Conservation (phyloP, 2,329 filamentous ascomycete genomes). For the Aureobasidium sp. region DNA sequence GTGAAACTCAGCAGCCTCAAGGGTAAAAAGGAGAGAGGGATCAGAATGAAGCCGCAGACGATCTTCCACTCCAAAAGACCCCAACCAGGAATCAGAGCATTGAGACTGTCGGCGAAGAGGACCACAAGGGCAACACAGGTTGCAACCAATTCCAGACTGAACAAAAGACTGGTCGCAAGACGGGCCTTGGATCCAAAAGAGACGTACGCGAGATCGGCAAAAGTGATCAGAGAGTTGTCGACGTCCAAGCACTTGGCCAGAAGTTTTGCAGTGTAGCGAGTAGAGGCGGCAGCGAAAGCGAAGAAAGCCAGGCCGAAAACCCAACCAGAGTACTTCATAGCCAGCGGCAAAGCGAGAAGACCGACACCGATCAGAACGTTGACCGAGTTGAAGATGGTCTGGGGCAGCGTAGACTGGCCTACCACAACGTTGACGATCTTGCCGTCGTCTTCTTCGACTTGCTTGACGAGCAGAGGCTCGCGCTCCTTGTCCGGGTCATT, state of each 20-base stretch:
- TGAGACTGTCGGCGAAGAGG: conserved; percentile 88
- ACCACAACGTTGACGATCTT: conserved; percentile 77
- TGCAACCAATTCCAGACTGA: conserved; percentile 78
- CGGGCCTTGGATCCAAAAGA: conserved; percentile 80
- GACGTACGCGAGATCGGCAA: conserved; percentile 86
- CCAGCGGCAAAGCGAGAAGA: conserved; percentile 79
- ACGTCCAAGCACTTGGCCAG: conserved; percentile 84
- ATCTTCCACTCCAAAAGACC: conserved; percentile 74
- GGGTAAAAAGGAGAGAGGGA: conserved; percentile 79
- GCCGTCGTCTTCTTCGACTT: conserved; percentile 77
- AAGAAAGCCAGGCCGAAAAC: conserved; percentile 72
- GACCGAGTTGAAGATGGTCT: conserved; percentile 94
- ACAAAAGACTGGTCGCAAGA: conserved; percentile 74
- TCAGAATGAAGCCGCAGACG: conserved; percentile 67
- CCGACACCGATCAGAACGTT: conserved; percentile 90
- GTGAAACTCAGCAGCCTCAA: conserved; percentile 80
- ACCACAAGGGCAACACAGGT: conserved; percentile 86
- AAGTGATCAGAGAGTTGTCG: conserved; percentile 80
- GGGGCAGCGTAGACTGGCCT: conserved; percentile 88
- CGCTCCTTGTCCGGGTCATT: conserved; percentile 39
- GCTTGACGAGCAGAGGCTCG: conserved; percentile 80
- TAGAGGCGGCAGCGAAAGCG: conserved; percentile 64
- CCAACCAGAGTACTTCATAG: conserved; percentile 83
- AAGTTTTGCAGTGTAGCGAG: conserved; percentile 77
- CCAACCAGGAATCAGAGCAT: conserved; percentile 66